Base-by-base conservation (phyloP, 768 basidiomycete genomes). In the Lentinus brumalis region DNA sequence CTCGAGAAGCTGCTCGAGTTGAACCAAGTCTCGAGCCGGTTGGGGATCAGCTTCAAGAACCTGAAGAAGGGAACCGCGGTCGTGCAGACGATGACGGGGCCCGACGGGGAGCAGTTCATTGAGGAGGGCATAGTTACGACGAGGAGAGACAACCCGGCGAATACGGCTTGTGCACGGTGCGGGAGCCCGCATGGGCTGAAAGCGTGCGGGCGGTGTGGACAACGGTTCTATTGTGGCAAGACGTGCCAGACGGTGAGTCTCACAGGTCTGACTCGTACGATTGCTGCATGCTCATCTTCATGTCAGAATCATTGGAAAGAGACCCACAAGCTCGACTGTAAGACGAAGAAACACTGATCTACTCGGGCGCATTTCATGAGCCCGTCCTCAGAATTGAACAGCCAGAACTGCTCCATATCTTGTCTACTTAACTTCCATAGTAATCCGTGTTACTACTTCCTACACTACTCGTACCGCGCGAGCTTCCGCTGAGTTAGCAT, bases 91-190 rank as follows among this genome's bases (percentile, higher is more conserved):
- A 61, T 47, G 26, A 46, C 53, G 10, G 7, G 51, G 12, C n/a
- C 44, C 8, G 8, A 16, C 44, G 21, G 39, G 3, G 21, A 26
- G 21, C 21, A 47, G 38, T 50, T 50, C 35, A 26, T 56, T 39
- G 40, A 61, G 32, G 60, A 61, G 32, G 60, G 54, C 9, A 54
- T 61, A 14, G 15, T 18, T 16, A n/a, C 18, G 26, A 30, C 21
- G 40, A 47, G 60, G 49, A 26, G 29, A 21, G 60, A 61, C 21
- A 39, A 51, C 31, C 60, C 47, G 16, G 49, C 12, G 5, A 61
- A 45, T 26, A 51, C 60, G 29, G 60, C 60, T 16, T 61, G 60
- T 39, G 30, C 53, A n/a, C 50, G 40, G 18, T 61, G 60, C 49
- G 60, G 60, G 30, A 61, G 54, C 18, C 60, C 60, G 16, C 40